Evolutionary conservation across 1,284 basidiomycete genomes (phyloP).

Genomic region (Neotropicomus parvogracilis): DNA sequence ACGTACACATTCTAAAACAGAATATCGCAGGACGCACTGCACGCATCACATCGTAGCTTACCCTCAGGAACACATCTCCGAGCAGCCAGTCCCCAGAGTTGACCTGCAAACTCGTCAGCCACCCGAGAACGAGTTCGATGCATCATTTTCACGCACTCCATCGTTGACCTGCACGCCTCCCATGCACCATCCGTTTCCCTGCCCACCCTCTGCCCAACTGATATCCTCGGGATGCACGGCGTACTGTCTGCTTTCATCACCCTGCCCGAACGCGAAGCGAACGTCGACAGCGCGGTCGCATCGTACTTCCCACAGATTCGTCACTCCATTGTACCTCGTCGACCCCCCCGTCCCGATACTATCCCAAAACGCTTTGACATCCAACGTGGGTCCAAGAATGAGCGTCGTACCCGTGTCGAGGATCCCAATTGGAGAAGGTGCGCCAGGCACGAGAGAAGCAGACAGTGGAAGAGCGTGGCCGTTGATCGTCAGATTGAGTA

Average conservation of each 20-base stretch:
- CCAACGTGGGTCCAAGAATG: conserved; percentile 48
- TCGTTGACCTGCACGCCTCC: conserved; percentile 58
- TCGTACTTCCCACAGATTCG: conserved; percentile 47
- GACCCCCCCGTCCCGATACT: conserved; percentile 39
- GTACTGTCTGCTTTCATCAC: conserved; percentile 38
- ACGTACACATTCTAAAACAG: conserved; percentile 51
- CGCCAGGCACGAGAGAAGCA: conserved; percentile 43
- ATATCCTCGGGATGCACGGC: conserved; percentile 51
- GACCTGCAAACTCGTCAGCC: conserved; percentile 36
- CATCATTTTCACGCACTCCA: conserved; percentile 35
- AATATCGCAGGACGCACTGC: not conserved
- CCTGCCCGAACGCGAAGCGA: conserved; percentile 46
- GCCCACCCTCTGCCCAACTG: conserved; percentile 44
- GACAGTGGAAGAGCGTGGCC: conserved; percentile 40
- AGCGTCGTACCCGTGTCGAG: conserved; percentile 60
- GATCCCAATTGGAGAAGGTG: conserved; percentile 46
- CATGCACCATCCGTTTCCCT: conserved; percentile 49
- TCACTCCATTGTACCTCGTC: conserved; percentile 37
- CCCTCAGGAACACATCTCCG: conserved; percentile 55
- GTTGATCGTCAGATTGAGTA: conserved; percentile 46
- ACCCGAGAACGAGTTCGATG: not conserved
- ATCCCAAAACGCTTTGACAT: conserved; percentile 50
- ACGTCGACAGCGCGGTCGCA: conserved; percentile 48
- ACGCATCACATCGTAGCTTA: conserved; percentile 25
- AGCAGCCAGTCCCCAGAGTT: conserved; percentile 62